Evolutionary conservation across 2,329 filamentous ascomycete species (phyloP).

Genomic region (Fusarium continuum): DNA sequence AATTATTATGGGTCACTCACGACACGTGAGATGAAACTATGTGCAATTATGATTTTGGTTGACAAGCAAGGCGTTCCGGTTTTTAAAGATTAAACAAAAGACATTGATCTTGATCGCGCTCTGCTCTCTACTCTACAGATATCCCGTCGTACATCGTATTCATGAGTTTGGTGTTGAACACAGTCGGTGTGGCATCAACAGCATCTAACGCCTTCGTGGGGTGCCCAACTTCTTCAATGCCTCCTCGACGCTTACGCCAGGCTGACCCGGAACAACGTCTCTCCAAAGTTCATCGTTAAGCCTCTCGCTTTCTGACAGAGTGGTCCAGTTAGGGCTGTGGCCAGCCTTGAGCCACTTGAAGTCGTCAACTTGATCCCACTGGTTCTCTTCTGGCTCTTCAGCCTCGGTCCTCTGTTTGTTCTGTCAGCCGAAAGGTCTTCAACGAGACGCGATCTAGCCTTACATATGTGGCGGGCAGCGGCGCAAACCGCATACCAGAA

Average conservation of each 20-base stretch:
- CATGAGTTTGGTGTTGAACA: not conserved
- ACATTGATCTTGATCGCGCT: constrained; percentile 17
- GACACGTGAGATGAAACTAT: not conserved
- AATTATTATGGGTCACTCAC: constrained; percentile 9
- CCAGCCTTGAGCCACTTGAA: constrained; percentile 96
- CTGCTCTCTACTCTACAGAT: constrained; percentile 18
- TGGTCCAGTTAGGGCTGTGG: constrained; percentile 86
- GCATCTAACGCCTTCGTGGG: constrained; percentile 25
- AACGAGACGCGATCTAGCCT: constrained; percentile 47
- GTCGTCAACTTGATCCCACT: constrained; percentile 92
- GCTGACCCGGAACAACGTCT: constrained; percentile 70
- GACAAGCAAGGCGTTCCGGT: constrained; percentile 28
- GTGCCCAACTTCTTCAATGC: constrained; percentile 66
- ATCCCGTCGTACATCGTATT: not conserved
- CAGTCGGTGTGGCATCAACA: not conserved
- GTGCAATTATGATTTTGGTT: not conserved
- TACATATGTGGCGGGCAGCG: constrained; percentile 75
- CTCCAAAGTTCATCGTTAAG: constrained; percentile 74
- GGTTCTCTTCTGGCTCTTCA: constrained; percentile 61
- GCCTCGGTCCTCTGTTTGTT: constrained; percentile 39
- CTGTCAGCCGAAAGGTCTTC: constrained; percentile 1
- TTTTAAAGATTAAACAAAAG: constrained; percentile 5
- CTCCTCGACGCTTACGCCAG: constrained; percentile 69
- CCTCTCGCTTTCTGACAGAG: constrained; percentile 68
- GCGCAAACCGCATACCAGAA: constrained; percentile 78